Percentiles rank a stretch among this genome's conserved stretches.
Conservation (phyloP, 1,284 basidiomycete species). For the Blastosporella zonata region DNA sequence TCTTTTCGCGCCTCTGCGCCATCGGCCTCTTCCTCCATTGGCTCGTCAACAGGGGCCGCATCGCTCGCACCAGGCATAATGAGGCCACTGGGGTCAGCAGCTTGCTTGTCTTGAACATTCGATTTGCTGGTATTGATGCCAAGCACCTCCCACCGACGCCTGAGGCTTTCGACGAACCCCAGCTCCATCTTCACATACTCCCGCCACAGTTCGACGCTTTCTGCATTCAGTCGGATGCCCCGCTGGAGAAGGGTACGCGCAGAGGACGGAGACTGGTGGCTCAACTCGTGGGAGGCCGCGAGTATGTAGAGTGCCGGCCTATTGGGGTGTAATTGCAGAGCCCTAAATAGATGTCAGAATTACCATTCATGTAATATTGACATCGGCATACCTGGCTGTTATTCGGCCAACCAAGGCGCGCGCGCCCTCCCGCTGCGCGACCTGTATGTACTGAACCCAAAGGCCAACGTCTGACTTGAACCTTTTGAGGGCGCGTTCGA, state of each 20-base stretch:
- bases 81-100: slow-evolving; percentile 24
- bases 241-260: slow-evolving; percentile 85
- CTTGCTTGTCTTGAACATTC: slow-evolving; percentile 18
- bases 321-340: slow-evolving; percentile 84
- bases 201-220: slow-evolving; percentile 74
- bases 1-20: slow-evolving; percentile 52
- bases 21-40: slow-evolving; percentile 30
- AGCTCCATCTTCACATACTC: slow-evolving; percentile 93
- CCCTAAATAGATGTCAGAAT: slow-evolving; percentile 42
- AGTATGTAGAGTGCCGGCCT: slow-evolving; percentile 81
- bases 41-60: slow-evolving; percentile 15
- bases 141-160: slow-evolving; percentile 78
- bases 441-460: slow-evolving; percentile 87
- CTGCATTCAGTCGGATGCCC: slow-evolving; percentile 75
- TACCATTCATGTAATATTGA: background rate
- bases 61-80: slow-evolving; percentile 22
- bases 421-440: slow-evolving; percentile 81
- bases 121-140: slow-evolving; percentile 44
- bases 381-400: slow-evolving; percentile 59
- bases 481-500: slow-evolving; percentile 85
- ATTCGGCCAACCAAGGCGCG: slow-evolving; percentile 77
- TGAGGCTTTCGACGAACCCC: slow-evolving; percentile 81
- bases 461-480: slow-evolving; percentile 87
- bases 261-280: slow-evolving; percentile 73
- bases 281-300: slow-evolving; percentile 83